phyloP scores from a whole-genome alignment of 306 rosid genomes.

The Cucumis hystrix region DNA sequence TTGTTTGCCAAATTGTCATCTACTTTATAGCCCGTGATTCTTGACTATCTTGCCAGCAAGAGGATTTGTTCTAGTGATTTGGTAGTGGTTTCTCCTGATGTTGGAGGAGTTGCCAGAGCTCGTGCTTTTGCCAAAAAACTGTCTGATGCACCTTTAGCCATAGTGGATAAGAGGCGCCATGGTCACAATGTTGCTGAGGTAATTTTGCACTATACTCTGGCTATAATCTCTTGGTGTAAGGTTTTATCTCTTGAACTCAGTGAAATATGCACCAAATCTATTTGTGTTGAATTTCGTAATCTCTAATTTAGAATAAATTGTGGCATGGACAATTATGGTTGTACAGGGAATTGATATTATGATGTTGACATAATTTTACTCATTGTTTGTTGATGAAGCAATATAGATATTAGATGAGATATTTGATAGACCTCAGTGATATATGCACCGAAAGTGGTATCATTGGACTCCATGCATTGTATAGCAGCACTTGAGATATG shows the following conservation, averaged over 20 bases:
- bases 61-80: conserved; percentile 53
- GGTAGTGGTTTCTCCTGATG: conserved; percentile 99
- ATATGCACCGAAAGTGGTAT: not conserved
- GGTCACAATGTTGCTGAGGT: conserved; percentile 56
- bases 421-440: not conserved
- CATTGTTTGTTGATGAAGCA: not conserved
- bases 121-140: conserved; percentile 95
- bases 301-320: not conserved
- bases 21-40: conserved; percentile 64
- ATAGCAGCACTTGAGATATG: not conserved
- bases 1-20: conserved; percentile 11
- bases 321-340: not conserved
- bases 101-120: conserved; percentile 98
- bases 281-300: not conserved
- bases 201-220: not conserved
- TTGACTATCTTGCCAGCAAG: conserved; percentile 98
- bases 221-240: not conserved
- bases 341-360: not conserved
- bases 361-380: not conserved
- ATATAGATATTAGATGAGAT: not conserved
- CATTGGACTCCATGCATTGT: not conserved
- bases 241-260: not conserved
- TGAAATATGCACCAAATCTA: not conserved
- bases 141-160: conserved; percentile 96
- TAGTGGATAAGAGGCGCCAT: conserved; percentile 89